Base-by-base conservation (phyloP, 495 filamentous ascomycete genomes). In the Penicillium cosmopolitanum region DNA sequence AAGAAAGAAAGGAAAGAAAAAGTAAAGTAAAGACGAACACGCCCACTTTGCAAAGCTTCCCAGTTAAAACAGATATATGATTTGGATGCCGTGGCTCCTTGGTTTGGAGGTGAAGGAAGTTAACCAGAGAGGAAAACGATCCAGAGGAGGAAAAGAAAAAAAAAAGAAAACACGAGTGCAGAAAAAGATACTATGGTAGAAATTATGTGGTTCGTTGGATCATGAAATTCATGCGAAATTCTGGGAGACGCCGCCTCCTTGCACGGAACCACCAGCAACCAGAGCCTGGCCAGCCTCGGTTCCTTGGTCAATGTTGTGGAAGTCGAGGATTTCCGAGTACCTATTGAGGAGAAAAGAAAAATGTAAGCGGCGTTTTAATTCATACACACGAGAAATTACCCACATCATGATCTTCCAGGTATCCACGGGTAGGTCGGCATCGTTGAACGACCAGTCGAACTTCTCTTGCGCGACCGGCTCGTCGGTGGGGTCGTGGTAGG, bases 331-430 rank as follows among this genome's bases (percentile, higher is more conserved):
- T 72, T 98, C 95, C 56, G 93, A 96, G 81, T 98, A 98, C 95
- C 95, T 98, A 70, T 46, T 51, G 19, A 5, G 5, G 23, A 5
- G 36, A 33, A 11, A 48, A 28, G 10, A 48, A 28, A 15, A 55
- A 36, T 8, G 53, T 75, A 31, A 73, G 64, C 60, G 61, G 53
- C 2, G 21, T 48, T 5, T 4, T 44, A 8, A 21, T 10, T 13
- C 46, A n/a, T 25, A 8, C 21, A 58, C 51, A 38, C 33, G 23
- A 19, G 19, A 2, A 6, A 18, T n/a, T 19, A 66, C 71, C 65
- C 82, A 98, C 95, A 98, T 98, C 95, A 98, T 98, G 71, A 98
- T 97, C 77, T 98, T 98, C 95, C 95, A 98, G n/a, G 96, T 97
- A 67, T 98, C 95, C 42, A 98, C 92, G 0, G 95, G 95, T 57